phyloP scores from a whole-genome alignment of 2,329 filamentous ascomycete species.

The Nemania serpens region DNA sequence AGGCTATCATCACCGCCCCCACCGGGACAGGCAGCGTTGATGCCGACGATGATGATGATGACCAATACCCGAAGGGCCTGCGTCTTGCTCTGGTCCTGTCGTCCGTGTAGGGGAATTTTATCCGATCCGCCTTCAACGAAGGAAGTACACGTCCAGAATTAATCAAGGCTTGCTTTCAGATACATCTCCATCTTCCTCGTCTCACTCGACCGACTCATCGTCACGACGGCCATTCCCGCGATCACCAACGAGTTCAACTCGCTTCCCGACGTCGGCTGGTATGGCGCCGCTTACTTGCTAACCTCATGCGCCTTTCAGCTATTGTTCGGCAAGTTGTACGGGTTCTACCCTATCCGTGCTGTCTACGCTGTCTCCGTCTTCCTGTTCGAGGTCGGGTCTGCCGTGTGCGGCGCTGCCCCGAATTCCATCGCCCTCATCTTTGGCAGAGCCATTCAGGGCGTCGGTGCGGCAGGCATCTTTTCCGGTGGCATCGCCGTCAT shows the following conservation, averaged over 20 bases:
- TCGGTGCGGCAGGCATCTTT: conserved; percentile 47
- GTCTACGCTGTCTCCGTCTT: conserved; percentile 41
- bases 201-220: conserved; percentile 45
- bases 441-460: conserved; percentile 47
- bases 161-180: too few relatives aligned
- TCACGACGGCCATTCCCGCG: conserved; percentile 46
- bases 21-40: conserved; percentile 1
- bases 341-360: conserved; percentile 44
- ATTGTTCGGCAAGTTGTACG: conserved; percentile 48
- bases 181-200: conserved; percentile 46
- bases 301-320: conserved; percentile 47
- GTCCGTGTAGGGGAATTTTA: conserved; percentile 34
- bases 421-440: conserved; percentile 47
- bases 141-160: too few relatives aligned
- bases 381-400: conserved; percentile 47
- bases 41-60: conserved; percentile 3
- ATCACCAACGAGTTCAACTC: conserved; percentile 48
- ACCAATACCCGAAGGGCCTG: conserved; percentile 43
- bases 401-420: conserved; percentile 48
- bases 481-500: conserved; percentile 44
- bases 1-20: conserved; percentile 26
- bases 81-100: conserved; percentile 41
- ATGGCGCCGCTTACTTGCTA: conserved; percentile 46
- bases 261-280: conserved; percentile 47
- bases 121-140: too few relatives aligned